Evolutionary conservation across 2,329 filamentous ascomycete genomes (phyloP), one percentile per base, ranked within the genome.

Genomic region (Trematosphaeria pertusa): DNA sequence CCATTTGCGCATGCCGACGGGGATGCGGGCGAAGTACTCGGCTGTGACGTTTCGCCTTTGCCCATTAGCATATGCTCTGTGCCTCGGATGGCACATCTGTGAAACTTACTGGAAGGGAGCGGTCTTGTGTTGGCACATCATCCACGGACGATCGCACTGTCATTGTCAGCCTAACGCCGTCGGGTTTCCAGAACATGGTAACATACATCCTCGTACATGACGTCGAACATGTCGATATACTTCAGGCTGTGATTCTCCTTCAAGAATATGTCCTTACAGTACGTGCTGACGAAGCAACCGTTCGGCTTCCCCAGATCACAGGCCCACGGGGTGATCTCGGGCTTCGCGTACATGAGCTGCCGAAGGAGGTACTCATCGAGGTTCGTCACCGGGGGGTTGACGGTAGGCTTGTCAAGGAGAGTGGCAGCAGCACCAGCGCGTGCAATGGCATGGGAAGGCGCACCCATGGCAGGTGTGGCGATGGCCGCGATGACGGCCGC

Each of bases 111-210:
- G 14, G 20, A 22, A 9, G 5, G 34, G 19, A 5, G 26, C 42
- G 26, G 35, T 12, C 26, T 20, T 15, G 26, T 45, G 42, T 2
- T 35, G 17, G 12, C 42, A 38, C 35, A 45, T 38, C 4, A 46
- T 21, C 43, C 43, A 46, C 17, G 43, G 43, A 7, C 18, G 11
- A 18, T 31, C 18, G 42, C 42, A 44, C 21, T 37, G 30, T 14
- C 12, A 14, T 7, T 14, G n/a, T 3, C n/a, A 18, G 6, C 11
- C 7, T n/a, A 15, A 19, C 19, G 33, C 14, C 33, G 14, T 8
- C 33, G 4, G 14, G 18, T n/a, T 18, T 36, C 33, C 33, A 36
- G 24, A 28, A 7, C 20, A 12, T 7, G 36, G 11, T 14, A n/a
- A 39, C 37, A 18, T 39, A 41, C 38, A 15, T 41, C 28, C 3